Conservation (phyloP, 2,329 filamentous ascomycete species). For the Xylaria sp. region DNA sequence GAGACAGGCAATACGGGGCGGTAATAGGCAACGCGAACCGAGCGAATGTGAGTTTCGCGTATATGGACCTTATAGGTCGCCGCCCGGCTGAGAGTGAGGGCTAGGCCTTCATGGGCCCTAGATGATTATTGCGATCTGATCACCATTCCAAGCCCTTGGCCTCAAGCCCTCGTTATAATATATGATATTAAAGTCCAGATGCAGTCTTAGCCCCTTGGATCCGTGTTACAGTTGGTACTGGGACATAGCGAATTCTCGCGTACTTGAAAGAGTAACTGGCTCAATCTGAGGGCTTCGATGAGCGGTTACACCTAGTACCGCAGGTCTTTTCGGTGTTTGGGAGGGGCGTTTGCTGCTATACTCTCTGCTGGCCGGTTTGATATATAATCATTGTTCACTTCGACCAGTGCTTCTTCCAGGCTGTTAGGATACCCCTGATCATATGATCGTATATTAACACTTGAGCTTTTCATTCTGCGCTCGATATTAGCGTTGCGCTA, state of each 20-base stretch:
- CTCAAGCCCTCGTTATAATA: too few species aligned
- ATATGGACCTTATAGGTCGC: too few species aligned
- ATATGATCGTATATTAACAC: background rate
- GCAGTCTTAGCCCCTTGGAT: too few species aligned
- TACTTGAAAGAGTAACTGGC: background rate
- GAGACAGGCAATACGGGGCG: too few species aligned
- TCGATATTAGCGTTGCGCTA: background rate
- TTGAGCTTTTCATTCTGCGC: background rate
- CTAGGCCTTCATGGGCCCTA: too few species aligned
- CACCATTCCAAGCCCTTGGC: too few species aligned
- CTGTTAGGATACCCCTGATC: background rate
- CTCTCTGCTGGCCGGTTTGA: background rate
- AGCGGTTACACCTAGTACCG: background rate
- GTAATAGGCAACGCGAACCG: too few species aligned
- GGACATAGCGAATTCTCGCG: background rate
- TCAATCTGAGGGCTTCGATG: background rate
- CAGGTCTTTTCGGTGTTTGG: background rate
- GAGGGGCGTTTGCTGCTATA: background rate
- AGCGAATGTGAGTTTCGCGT: too few species aligned
- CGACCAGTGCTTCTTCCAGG: background rate
- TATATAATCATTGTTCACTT: background rate
- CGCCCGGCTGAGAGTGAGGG: too few species aligned
- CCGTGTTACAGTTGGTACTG: background rate
- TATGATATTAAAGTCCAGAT: too few species aligned
- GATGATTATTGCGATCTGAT: too few species aligned